These are phyloP conservation scores for Xylariaceae sp. DNA, from an alignment of 2,329 filamentous ascomycete species.

Conservation along the genomic window DNA sequence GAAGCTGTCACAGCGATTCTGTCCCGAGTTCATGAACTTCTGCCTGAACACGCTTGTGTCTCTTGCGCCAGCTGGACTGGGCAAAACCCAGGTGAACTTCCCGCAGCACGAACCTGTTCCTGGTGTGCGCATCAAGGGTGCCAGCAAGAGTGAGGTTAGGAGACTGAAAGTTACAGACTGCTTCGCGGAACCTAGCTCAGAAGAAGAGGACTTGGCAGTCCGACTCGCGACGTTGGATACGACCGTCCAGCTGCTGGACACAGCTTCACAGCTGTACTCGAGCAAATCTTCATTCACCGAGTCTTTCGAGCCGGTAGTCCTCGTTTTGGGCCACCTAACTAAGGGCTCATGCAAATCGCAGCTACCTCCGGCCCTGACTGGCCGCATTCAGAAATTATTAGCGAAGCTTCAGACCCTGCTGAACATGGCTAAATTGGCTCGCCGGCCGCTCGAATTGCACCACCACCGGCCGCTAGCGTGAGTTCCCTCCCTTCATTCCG, in stretches of 20 bases:
- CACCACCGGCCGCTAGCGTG: slow-evolving; percentile 74
- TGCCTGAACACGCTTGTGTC: slow-evolving; percentile 66
- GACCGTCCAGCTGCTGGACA: slow-evolving; percentile 59
- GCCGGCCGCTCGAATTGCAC: slow-evolving; percentile 80
- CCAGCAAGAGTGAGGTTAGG: slow-evolving; percentile 39
- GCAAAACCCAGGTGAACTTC: slow-evolving; percentile 47
- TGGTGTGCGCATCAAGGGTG: slow-evolving; percentile 46
- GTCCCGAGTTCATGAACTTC: slow-evolving; percentile 85
- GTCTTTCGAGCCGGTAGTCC: slow-evolving; percentile 62
- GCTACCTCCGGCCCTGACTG: slow-evolving; percentile 41
- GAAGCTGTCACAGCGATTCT: slow-evolving; percentile 73
- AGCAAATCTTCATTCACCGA: slow-evolving; percentile 70
- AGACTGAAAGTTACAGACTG: slow-evolving; percentile 59
- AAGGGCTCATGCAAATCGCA: slow-evolving; percentile 47
- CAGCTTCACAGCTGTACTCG: slow-evolving; percentile 68
- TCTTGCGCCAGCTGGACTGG: slow-evolving; percentile 53
- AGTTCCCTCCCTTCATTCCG: not conserved
- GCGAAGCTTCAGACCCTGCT: slow-evolving; percentile 50
- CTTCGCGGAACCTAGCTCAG: slow-evolving; percentile 30
- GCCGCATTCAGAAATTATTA: slow-evolving; percentile 39
- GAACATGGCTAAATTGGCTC: slow-evolving; percentile 56
- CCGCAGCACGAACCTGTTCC: slow-evolving; percentile 54
- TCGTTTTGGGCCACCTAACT: slow-evolving; percentile 57
- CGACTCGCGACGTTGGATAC: slow-evolving; percentile 57
- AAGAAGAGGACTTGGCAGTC: slow-evolving; percentile 31